Evolutionary conservation across 2,329 filamentous ascomycete species (phyloP), one percentile per base, ranked within the genome.

Genomic region (Trichoderma breve): DNA sequence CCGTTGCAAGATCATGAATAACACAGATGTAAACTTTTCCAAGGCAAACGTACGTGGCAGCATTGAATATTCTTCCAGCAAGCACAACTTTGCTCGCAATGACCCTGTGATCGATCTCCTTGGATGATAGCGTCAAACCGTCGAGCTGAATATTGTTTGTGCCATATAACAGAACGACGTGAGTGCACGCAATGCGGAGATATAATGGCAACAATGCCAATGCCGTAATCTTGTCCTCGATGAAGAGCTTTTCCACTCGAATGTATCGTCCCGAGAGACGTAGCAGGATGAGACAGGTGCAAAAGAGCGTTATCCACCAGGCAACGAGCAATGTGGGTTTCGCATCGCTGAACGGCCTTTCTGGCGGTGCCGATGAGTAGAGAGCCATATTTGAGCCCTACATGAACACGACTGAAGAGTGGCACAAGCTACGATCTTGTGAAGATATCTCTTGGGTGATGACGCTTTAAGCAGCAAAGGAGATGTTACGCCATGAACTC

Each of bases 251-350:
- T 57, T 66, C 63, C 21, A 66, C 63, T 18, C 63, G 63, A 66
- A 66, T 66, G 2, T 66, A 66, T 55, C 63, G 63, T 36, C 63
- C 63, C 12, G 63, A 66, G 21, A 66, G 47, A 15, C 63, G 63
- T 26, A 66, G 32, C 47, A 66, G 34, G 30, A 66, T 57, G 21
- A 66, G 32, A 53, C 47, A 66, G 51, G 63, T 66, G 24, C 63
- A 66, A 39, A 66, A 66, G 11, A 66, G 63, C 14, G 63, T 66
- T 28, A 57, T 66, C 63, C 63, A 66, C 63, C 63, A 66, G n/a
- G 63, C 63, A n/a, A 66, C 63, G 12, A 66, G 63, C 63, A 66
- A 39, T 34, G 63, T 66, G 12, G 63, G 63, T 57, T 66, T 66
- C 6, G 63, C 63, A 55, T 66, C 63, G 6, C 63, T 66, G 32